Evolutionary conservation across 352 stramenopile genomes (phyloP).

Genomic region (Pythium myriotylum): DNA sequence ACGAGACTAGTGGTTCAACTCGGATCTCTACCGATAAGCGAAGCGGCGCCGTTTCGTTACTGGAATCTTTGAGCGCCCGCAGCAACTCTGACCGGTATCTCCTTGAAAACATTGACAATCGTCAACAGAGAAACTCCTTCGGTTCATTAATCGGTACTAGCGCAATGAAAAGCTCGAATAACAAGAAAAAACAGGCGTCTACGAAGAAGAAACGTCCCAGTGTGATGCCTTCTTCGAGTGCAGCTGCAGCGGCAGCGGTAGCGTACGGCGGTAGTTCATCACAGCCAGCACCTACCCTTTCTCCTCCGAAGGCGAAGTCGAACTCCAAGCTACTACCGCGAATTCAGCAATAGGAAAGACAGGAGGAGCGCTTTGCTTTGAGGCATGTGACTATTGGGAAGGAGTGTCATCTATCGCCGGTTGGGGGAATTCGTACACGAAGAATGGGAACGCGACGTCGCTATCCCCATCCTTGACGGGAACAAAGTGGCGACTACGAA

Average conservation of each 20-base stretch:
- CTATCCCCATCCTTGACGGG: slow-evolving; percentile 34
- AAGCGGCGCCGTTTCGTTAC: slow-evolving; percentile 15
- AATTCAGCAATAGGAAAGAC: slow-evolving; percentile 28
- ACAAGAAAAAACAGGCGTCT: slow-evolving; percentile 32
- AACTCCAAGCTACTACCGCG: slow-evolving; percentile 42
- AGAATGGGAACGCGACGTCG: slow-evolving; percentile 71
- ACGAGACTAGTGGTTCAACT: slow-evolving; percentile 14
- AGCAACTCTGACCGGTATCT: slow-evolving; percentile 41
- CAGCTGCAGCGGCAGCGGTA: slow-evolving; percentile 10
- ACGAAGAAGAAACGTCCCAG: slow-evolving; percentile 37
- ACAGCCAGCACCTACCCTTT: slow-evolving; percentile 4
- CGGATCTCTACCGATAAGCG: slow-evolving; percentile 17
- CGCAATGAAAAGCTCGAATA: slow-evolving; percentile 9
- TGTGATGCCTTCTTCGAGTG: slow-evolving; percentile 11
- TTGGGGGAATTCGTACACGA: slow-evolving; percentile 65
- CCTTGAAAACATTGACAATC: slow-evolving; percentile 15
- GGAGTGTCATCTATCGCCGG: neutral
- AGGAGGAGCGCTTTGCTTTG: too few species aligned
- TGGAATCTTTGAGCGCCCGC: slow-evolving; percentile 36
- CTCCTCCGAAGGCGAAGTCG: slow-evolving; percentile 36
- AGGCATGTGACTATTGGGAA: neutral
- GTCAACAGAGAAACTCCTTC: slow-evolving; percentile 12
- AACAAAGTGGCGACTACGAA: slow-evolving; percentile 52
- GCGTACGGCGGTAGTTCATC: slow-evolving; percentile 15
- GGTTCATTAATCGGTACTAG: slow-evolving; percentile 8